Evolutionary conservation across 257 asterid genomes (phyloP).

Genomic region (Prunella vulgaris): DNA sequence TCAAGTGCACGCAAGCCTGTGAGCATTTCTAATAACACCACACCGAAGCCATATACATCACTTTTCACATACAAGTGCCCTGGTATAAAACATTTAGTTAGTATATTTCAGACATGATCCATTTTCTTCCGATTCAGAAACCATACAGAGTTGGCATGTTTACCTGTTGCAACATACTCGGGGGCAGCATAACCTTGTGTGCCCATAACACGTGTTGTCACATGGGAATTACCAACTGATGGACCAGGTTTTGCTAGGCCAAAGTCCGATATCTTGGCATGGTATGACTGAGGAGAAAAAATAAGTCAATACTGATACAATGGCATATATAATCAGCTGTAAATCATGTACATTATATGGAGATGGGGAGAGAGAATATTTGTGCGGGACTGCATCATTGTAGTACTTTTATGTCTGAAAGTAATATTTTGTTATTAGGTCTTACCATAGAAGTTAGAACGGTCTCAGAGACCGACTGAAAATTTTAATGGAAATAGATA

Average conservation of each 20-base stretch:
- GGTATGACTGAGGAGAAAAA: background rate
- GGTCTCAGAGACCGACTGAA: background rate
- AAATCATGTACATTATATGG: background rate
- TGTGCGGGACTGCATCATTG: background rate
- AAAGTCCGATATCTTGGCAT: background rate
- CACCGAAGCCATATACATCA: conserved; percentile 36
- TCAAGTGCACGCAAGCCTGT: conserved; percentile 30
- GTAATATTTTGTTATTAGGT: background rate
- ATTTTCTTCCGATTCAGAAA: background rate
- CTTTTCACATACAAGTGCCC: conserved; percentile 36
- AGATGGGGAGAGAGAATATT: background rate
- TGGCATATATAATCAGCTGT: background rate
- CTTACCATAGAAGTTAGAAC: background rate
- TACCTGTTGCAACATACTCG: conserved; percentile 32
- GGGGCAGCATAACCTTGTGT: conserved; percentile 23
- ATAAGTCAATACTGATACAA: background rate
- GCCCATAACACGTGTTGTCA: background rate
- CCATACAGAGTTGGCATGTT: background rate
- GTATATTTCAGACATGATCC: background rate
- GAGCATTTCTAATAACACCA: conserved; percentile 30
- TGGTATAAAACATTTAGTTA: conserved; percentile 12
- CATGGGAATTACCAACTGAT: background rate
- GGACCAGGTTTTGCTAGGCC: background rate
- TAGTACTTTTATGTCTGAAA: background rate
- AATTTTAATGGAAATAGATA: background rate